Base-by-base conservation (phyloP, 1,284 basidiomycete genomes). In the Ganoderma meredithae region DNA sequence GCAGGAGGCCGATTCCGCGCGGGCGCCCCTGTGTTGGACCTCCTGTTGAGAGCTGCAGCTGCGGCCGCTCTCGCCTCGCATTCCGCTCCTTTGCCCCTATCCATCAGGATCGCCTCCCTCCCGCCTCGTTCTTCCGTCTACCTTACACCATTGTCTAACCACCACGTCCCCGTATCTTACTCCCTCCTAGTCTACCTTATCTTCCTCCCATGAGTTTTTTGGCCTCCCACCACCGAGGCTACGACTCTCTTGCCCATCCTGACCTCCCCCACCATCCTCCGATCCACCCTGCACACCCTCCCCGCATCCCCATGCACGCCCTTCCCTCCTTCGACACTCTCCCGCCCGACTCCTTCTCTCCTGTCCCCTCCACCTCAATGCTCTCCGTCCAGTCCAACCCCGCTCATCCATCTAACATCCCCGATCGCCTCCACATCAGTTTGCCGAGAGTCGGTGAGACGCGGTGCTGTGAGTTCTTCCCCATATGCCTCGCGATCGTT, bases 401-500 rank as follows among this genome's bases (percentile, higher is more conserved):
- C 71, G 72, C 68, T 31, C 67, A 70, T 19, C 59, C 66, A 36
- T 66, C 72, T 49, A 72, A 73, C 25, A 58, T 65, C 66, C 62
- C 72, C 72, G 77, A 79, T 77, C 77, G 74, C 65, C 60, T 73
- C 31, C n/a, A 73, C n/a, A 71, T 72, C 71, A 19, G 66, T 43
- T 76, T 81, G 33, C 90, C 90, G 70, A 88, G 86, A 78, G 76
- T 90, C 68, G 90, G 88, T 67, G 84, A 92, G 76, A 91, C 89
- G 69, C 88, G 91, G 74, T 93, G 91, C 75, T 93, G 92, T 93
- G 76, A 80, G 91, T 81, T 49, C 60, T 84, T 69, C 72, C 72
- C 71, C 70, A 70, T 72, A 62, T 67, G 49, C 72, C 70, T 70
- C 41, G 72, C 76, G 78, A 79, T 77, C 80, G 77, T 76, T 74